Base-by-base conservation (phyloP, 306 rosid genomes). In the Dalbergia cochinchinensis region DNA sequence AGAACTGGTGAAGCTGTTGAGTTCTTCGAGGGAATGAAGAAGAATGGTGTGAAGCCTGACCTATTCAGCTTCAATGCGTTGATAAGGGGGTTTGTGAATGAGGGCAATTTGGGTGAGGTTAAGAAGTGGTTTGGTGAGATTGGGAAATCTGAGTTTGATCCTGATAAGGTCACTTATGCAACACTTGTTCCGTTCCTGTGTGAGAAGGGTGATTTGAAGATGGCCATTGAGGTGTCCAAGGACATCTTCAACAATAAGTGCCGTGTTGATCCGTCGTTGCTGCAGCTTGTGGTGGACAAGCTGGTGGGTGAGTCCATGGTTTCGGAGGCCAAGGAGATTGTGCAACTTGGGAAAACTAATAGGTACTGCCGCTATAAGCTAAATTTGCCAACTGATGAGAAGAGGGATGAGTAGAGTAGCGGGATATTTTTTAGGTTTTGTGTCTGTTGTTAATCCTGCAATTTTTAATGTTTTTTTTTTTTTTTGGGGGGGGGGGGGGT, bases 241-340 rank as follows among this genome's bases (percentile, higher is more conserved):
- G 85, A 91, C 22, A 83, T 91, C 61, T 86, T 90, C 77, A 22
- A 54, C 22, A 77, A 48, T 34, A 78, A 51, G 62, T 73, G 84
- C 51, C 86, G 78, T 41, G 86, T 92, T 14, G 83, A 86, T 14
- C 65, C 1, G 4, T 50, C 86, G 4, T 15, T 90, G 67, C 60
- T 92, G 90, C 94, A 91, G 87, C 77, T 68, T 66, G 92, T 87
- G 57, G 90, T 94, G 74, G 88, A 91, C 75, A 85, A 77, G 31
- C 73, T 92, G 85, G 89, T 69, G 71, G 80, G 82, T 42, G 79
- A 67, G 48, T 87, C 90, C 14, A 84, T 74, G 89, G 55, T 84
- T 74, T 83, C 87, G 77, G 88, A 92, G 66, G 94, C 97, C 1
- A 37, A 87, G 70, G 80, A 87, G 75, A 82, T 94, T 68, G 88